Percentiles rank a stretch among this genome's conserved stretches.
Conservation (phyloP, 345 rosid genomes). For the Camelina hispida region DNA sequence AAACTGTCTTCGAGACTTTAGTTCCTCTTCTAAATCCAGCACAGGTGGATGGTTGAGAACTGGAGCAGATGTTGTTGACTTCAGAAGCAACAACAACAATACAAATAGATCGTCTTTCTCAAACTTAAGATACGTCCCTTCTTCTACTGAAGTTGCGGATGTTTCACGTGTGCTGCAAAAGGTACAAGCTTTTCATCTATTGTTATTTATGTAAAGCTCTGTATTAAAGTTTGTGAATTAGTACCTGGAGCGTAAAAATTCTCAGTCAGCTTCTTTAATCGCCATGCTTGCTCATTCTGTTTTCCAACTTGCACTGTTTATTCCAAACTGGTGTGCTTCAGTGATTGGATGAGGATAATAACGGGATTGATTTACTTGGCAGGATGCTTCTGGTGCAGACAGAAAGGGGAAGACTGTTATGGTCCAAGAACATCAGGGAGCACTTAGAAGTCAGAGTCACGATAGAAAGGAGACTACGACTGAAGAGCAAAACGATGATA, state of each 20-base stretch:
- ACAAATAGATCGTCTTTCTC: constrained; percentile 40
- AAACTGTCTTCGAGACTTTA: constrained; percentile 44
- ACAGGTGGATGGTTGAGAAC: constrained; percentile 44
- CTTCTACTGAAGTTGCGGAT: constrained; percentile 44
- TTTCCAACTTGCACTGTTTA: constrained; percentile 7
- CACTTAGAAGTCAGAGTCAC: constrained; percentile 46
- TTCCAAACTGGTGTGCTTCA: constrained; percentile 23
- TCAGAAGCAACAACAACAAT: constrained; percentile 42
- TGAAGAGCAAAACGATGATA: constrained; percentile 80
- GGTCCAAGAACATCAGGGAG: constrained; percentile 41
- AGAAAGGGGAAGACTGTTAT: constrained; percentile 52
- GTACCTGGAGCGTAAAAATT: not conserved
- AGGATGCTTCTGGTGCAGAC: constrained; percentile 61
- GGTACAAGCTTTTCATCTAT: constrained; percentile 51
- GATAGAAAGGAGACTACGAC: constrained; percentile 50
- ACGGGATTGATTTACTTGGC: constrained; percentile 41
- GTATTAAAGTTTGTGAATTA: not conserved
- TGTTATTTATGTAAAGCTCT: constrained; percentile 18
- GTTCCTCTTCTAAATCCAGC: constrained; percentile 47
- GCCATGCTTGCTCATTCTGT: not conserved
- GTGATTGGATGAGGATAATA: constrained; percentile 2
- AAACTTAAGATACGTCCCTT: constrained; percentile 43
- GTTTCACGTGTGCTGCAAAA: constrained; percentile 48
- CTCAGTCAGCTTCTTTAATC: constrained; percentile 1
- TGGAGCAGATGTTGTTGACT: constrained; percentile 48